A percentile compares a stretch with the other conserved stretches of the same genome.
These are phyloP conservation scores for Diaporthe amygdali DNA, from an alignment of 2,329 filamentous ascomycete genomes.

Conservation along the genomic window DNA sequence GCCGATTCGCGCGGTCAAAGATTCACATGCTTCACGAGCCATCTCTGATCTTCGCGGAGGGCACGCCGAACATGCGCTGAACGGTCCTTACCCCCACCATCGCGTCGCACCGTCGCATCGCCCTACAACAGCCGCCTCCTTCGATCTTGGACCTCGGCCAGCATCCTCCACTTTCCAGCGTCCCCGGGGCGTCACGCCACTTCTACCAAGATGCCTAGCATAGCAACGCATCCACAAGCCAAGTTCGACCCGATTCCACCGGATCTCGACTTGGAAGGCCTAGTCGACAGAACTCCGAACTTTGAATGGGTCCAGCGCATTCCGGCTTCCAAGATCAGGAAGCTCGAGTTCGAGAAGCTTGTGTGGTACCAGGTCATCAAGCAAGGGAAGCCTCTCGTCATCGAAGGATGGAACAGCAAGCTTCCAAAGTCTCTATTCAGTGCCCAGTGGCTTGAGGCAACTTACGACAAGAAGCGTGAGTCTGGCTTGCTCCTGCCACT, in stretches of 20 bases:
- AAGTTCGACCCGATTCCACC: slow-evolving; percentile 92
- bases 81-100: background rate
- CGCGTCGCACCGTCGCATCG: slow-evolving; percentile 13
- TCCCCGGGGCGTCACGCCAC: background rate
- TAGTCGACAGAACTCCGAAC: slow-evolving; percentile 81
- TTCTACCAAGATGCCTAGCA: slow-evolving; percentile 66
- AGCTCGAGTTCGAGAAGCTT: slow-evolving; percentile 84
- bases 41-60: background rate
- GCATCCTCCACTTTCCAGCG: background rate
- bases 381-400: slow-evolving; percentile 85
- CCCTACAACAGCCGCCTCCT: background rate
- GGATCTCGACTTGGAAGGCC: slow-evolving; percentile 74
- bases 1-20: background rate
- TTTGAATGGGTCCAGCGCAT: slow-evolving; percentile 88
- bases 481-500: slow-evolving; percentile 16
- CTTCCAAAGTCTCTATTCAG: slow-evolving; percentile 82
- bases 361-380: slow-evolving; percentile 83
- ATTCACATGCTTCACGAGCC: background rate
- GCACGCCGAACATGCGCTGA: slow-evolving; percentile 15
- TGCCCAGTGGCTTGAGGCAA: slow-evolving; percentile 77
- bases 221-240: slow-evolving; percentile 75
- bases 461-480: slow-evolving; percentile 79
- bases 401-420: slow-evolving; percentile 83
- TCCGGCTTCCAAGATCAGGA: slow-evolving; percentile 76
- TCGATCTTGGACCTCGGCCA: background rate